Conservation (phyloP, 2,329 filamentous ascomycete species). For the Aspergillus sp. region DNA sequence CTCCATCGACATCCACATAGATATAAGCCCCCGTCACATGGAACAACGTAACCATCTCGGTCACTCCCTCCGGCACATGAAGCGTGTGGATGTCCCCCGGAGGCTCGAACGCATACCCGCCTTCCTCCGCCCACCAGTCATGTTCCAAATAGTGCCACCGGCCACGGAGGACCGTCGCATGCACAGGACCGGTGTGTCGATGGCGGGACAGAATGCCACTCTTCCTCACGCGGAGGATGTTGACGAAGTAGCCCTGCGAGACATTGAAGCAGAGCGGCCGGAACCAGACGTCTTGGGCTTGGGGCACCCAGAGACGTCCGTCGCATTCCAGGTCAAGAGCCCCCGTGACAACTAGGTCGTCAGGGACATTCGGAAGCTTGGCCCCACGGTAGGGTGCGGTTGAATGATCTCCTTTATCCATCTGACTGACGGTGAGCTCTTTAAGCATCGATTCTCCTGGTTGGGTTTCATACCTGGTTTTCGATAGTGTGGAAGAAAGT, state of each 20-base stretch:
- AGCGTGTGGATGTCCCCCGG: slow-evolving; percentile 36
- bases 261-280: slow-evolving; percentile 29
- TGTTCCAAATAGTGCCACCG: slow-evolving; percentile 39
- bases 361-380: not conserved
- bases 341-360: not conserved
- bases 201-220: slow-evolving; percentile 34
- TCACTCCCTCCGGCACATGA: slow-evolving; percentile 31
- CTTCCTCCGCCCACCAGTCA: slow-evolving; percentile 35
- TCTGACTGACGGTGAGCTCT: too few species aligned
- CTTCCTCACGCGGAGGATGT: slow-evolving; percentile 29
- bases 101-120: slow-evolving; percentile 34
- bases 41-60: slow-evolving; percentile 35
- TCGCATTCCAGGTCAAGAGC: slow-evolving; percentile 11
- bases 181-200: slow-evolving; percentile 31
- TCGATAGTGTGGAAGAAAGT: too few species aligned
- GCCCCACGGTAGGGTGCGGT: too few species aligned
- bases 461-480: too few species aligned
- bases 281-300: slow-evolving; percentile 30
- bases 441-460: too few species aligned
- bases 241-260: slow-evolving; percentile 33
- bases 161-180: slow-evolving; percentile 30
- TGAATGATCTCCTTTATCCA: too few species aligned
- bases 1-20: slow-evolving; percentile 33
- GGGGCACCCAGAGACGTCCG: slow-evolving; percentile 31
- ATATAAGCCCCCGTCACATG: slow-evolving; percentile 37